phyloP scores from a whole-genome alignment of 352 stramenopile genomes.

The Phytophthora fragariaefolia region DNA sequence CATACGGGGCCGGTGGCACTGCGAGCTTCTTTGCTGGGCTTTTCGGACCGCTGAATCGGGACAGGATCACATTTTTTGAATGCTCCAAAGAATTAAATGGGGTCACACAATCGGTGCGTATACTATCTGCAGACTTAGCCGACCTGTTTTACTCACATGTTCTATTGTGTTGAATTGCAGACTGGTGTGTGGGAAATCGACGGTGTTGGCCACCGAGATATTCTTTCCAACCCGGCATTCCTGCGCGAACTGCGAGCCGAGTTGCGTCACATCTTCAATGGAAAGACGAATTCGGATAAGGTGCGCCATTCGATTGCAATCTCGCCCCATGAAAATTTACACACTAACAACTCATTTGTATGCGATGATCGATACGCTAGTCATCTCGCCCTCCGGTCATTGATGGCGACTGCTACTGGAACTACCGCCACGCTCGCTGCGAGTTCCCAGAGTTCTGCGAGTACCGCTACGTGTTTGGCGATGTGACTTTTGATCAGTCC shows the following conservation, averaged over 20 bases:
- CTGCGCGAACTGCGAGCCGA: slow-evolving; percentile 77
- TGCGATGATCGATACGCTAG: slow-evolving; percentile 19
- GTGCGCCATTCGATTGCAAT: slow-evolving; percentile 19
- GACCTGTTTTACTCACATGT: too few species aligned
- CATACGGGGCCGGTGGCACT: slow-evolving; percentile 20
- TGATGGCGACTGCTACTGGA: slow-evolving; percentile 87
- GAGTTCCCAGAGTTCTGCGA: slow-evolving; percentile 83
- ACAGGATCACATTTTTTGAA: slow-evolving; percentile 85
- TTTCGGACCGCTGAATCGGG: slow-evolving; percentile 54
- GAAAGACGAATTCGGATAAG: slow-evolving; percentile 59
- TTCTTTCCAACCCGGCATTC: slow-evolving; percentile 75
- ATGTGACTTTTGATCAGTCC: slow-evolving; percentile 84
- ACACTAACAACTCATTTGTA: slow-evolving; percentile 1
- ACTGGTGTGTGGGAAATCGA: slow-evolving; percentile 88
- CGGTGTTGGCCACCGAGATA: slow-evolving; percentile 70
- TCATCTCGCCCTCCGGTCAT: slow-evolving; percentile 69
- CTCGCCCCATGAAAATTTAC: not conserved
- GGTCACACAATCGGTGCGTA: slow-evolving; percentile 40
- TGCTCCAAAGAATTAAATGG: slow-evolving; percentile 43
- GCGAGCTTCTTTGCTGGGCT: slow-evolving; percentile 69
- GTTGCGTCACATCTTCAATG: slow-evolving; percentile 72
- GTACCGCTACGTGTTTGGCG: slow-evolving; percentile 84
- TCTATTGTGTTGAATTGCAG: slow-evolving; percentile 35
- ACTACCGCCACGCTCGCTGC: slow-evolving; percentile 75
- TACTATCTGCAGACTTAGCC: too few species aligned